Conservation (phyloP, 805 yeast species). For the Lipomyces sp. region DNA sequence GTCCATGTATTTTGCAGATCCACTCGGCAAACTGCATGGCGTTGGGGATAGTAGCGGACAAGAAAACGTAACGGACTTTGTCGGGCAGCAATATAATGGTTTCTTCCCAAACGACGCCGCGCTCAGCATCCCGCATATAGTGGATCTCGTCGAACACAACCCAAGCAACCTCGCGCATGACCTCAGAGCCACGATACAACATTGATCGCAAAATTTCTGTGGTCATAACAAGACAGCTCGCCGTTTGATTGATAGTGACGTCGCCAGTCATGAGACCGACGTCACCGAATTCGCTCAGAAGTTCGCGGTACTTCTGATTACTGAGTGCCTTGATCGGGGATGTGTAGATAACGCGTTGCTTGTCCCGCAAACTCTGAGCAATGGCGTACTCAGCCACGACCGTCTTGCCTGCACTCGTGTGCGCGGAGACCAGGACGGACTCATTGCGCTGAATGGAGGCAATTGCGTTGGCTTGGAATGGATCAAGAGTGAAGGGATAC, state of each 20-base stretch:
- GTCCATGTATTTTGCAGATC: constrained; percentile 91
- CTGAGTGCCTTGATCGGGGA: constrained; percentile 94
- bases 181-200: constrained; percentile 96
- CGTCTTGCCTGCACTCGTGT: constrained; percentile 95
- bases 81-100: constrained; percentile 94
- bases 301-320: constrained; percentile 89
- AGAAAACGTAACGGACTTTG: constrained; percentile 73
- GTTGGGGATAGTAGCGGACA: constrained; percentile 56
- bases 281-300: constrained; percentile 89
- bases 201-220: constrained; percentile 95
- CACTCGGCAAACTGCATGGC: constrained; percentile 65
- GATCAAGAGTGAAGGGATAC: constrained; percentile 91
- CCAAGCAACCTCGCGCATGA: constrained; percentile 99
- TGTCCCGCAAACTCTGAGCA: constrained; percentile 87
- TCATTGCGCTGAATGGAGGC: constrained; percentile 94
- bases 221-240: constrained; percentile 97
- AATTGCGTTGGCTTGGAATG: constrained; percentile 95
- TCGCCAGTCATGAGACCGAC: constrained; percentile 99
- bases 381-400: constrained; percentile 97
- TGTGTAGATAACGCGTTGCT: constrained; percentile 91
- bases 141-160: constrained; percentile 98
- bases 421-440: constrained; percentile 95
- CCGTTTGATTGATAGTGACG: constrained; percentile 97
- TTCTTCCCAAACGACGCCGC: constrained; percentile 99
- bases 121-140: constrained; percentile 94